A percentile compares a stretch with the other conserved stretches of the same genome.
phyloP scores from a whole-genome alignment of 768 basidiomycete genomes.

The Strobilomyces dryophilus region DNA sequence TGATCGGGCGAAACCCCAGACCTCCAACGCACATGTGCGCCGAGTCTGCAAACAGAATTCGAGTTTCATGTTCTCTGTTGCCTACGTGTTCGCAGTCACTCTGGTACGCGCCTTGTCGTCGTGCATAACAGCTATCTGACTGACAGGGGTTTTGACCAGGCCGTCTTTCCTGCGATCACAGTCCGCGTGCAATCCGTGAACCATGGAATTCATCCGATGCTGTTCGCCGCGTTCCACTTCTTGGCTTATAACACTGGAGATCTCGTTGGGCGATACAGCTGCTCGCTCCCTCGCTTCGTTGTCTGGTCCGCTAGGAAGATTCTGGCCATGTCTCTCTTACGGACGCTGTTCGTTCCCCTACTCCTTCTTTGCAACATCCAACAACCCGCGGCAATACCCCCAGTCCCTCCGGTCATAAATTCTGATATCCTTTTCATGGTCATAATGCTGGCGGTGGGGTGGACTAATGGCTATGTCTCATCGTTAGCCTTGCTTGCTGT shows the following conservation, averaged over 20 bases:
- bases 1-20: slow-evolving; percentile 19
- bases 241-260: slow-evolving; percentile 73
- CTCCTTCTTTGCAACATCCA: slow-evolving; percentile 89
- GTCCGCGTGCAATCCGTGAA: slow-evolving; percentile 68
- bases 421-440: slow-evolving; percentile 76
- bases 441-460: slow-evolving; percentile 69
- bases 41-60: slow-evolving; percentile 61
- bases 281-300: slow-evolving; percentile 58
- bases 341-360: slow-evolving; percentile 80
- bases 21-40: slow-evolving; percentile 42
- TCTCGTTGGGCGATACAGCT: slow-evolving; percentile 63
- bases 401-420: slow-evolving; percentile 47
- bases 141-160: slow-evolving; percentile 38
- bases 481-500: slow-evolving; percentile 80
- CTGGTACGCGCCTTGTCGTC: slow-evolving; percentile 47
- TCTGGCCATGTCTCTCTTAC: slow-evolving; percentile 56
- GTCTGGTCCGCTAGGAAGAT: slow-evolving; percentile 69
- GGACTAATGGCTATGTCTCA: slow-evolving; percentile 77
- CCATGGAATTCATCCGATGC: slow-evolving; percentile 64
- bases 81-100: slow-evolving; percentile 75
- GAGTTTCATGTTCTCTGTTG: slow-evolving; percentile 66
- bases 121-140: not conserved
- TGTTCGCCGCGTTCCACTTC: slow-evolving; percentile 79
- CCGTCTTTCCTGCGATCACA: slow-evolving; percentile 86
- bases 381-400: slow-evolving; percentile 32